These are phyloP conservation scores for Pseudonectria buxi DNA, from an alignment of 2,329 filamentous ascomycete genomes.

Conservation along the genomic window DNA sequence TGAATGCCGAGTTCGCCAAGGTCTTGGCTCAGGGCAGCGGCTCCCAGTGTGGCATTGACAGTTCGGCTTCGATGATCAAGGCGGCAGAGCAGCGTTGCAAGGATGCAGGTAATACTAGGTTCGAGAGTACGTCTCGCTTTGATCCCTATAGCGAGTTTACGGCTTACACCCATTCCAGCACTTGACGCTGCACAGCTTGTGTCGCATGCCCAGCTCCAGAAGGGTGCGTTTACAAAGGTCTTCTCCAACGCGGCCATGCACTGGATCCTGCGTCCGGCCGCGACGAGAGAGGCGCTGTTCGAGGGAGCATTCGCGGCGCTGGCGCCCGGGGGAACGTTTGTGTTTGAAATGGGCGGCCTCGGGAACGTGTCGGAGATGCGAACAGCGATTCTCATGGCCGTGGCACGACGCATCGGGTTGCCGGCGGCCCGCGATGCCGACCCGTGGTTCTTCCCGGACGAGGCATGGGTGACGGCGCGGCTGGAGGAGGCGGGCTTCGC, in stretches of 20 bases:
- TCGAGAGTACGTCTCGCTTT: slow-evolving; percentile 32
- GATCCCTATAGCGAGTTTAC: too few relatives aligned
- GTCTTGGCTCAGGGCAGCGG: slow-evolving; percentile 39
- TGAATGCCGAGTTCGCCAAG: slow-evolving; percentile 48
- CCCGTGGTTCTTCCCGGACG: slow-evolving; percentile 69
- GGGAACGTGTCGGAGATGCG: slow-evolving; percentile 62
- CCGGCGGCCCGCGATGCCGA: slow-evolving; percentile 40
- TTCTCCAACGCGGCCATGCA: slow-evolving; percentile 64
- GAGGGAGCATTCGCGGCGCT: slow-evolving; percentile 44
- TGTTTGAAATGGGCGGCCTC: slow-evolving; percentile 66
- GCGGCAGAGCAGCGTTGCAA: slow-evolving; percentile 38
- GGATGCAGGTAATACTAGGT: slow-evolving; percentile 33
- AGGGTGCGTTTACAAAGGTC: slow-evolving; percentile 42
- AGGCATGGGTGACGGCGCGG: slow-evolving; percentile 47
- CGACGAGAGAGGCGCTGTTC: slow-evolving; percentile 46
- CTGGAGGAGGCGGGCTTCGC: slow-evolving; percentile 39
- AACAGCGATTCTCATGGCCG: slow-evolving; percentile 47
- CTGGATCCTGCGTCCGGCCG: slow-evolving; percentile 51
- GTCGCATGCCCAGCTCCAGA: slow-evolving; percentile 28
- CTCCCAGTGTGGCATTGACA: slow-evolving; percentile 50
- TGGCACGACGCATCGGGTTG: slow-evolving; percentile 45
- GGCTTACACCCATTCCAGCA: slow-evolving; percentile 32
- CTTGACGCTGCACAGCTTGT: slow-evolving; percentile 39
- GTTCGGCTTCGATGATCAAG: slow-evolving; percentile 52
- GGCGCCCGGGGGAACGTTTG: slow-evolving; percentile 49